Percentiles rank a stretch among this genome's conserved stretches.
Evolutionary conservation across 2,329 filamentous ascomycete genomes (phyloP).

Genomic region (Knoxdaviesia capensis): DNA sequence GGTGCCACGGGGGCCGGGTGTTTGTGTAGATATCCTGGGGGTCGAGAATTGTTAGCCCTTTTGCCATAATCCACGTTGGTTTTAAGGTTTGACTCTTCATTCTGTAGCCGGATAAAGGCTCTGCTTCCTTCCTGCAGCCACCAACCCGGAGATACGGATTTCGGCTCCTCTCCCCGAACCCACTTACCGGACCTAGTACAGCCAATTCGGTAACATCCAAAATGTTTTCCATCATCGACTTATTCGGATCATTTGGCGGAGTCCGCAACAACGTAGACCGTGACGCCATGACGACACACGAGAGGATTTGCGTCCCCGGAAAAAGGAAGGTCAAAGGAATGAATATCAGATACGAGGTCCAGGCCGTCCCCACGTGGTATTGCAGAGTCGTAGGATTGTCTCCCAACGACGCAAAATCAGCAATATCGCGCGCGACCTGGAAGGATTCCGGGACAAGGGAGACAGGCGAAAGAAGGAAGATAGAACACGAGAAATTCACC

Average conservation of each 20-base stretch:
- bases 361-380: too few relatives aligned
- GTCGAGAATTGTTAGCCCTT: neutral
- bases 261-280: slow-evolving; percentile 36
- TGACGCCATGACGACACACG: slow-evolving; percentile 1
- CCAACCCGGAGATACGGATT: too few relatives aligned
- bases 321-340: neutral
- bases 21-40: slow-evolving; percentile 81
- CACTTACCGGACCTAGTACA: slow-evolving; percentile 51
- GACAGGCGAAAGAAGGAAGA: neutral
- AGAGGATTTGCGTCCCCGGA: neutral
- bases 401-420: too few relatives aligned
- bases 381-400: too few relatives aligned
- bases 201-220: slow-evolving; percentile 66
- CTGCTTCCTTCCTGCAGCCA: too few relatives aligned
- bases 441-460: neutral
- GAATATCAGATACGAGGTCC: too few relatives aligned
- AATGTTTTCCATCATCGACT: slow-evolving; percentile 72
- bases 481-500: neutral
- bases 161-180: neutral
- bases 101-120: too few relatives aligned
- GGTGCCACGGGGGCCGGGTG: slow-evolving; percentile 78
- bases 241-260: slow-evolving; percentile 49
- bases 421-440: too few relatives aligned
- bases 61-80: too few relatives aligned
- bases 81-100: too few relatives aligned